Evolutionary conservation across 2,329 filamentous ascomycete species (phyloP).

Genomic region (Fusarium duplospermum): DNA sequence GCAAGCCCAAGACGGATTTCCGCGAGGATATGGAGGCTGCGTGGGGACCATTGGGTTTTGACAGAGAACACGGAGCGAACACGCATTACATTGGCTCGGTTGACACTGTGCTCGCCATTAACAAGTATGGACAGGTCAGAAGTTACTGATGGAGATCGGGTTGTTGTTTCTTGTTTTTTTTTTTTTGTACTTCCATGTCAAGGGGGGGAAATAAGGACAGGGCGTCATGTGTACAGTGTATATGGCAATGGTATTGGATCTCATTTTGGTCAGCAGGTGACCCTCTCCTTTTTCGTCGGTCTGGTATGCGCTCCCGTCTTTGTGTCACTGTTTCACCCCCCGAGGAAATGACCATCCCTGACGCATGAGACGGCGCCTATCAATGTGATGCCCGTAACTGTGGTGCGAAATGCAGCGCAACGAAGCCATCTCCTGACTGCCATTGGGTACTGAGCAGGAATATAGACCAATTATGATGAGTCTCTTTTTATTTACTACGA

Average conservation of each 20-base stretch:
- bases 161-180: neutral
- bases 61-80: conserved; percentile 29
- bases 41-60: conserved; percentile 44
- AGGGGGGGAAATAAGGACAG: neutral
- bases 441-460: too few relatives aligned
- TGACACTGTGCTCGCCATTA: conserved; percentile 16
- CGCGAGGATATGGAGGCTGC: conserved; percentile 62
- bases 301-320: neutral
- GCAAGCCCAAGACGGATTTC: conserved; percentile 63
- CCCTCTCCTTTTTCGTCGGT: neutral
- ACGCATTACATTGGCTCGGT: conserved; percentile 11
- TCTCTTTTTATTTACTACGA: too few relatives aligned
- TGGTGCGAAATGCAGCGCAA: neutral
- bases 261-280: neutral
- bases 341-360: neutral
- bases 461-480: too few relatives aligned
- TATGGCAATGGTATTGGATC: neutral
- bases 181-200: neutral
- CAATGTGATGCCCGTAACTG: neutral
- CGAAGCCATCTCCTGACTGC: neutral
- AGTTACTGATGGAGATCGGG: neutral
- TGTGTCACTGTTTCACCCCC: conserved; percentile 9
- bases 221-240: neutral
- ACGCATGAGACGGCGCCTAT: neutral
- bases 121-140: conserved; percentile 37